Percentiles rank a stretch among this genome's conserved stretches.
Evolutionary conservation across 169 alveolate genomes (phyloP).

Genomic region (Babesia gibsoni): DNA sequence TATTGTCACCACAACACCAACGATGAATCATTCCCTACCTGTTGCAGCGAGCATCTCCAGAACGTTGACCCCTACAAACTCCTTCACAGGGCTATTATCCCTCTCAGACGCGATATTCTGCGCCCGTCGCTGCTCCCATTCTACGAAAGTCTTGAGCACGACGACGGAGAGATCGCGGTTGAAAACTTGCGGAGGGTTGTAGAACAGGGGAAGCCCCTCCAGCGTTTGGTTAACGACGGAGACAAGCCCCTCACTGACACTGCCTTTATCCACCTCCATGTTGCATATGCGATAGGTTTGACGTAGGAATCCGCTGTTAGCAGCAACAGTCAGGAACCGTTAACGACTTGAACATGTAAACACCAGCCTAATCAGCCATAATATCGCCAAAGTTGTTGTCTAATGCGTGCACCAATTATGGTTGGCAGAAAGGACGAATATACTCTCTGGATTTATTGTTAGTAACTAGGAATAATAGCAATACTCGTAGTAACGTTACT

Average conservation of each 20-base stretch:
- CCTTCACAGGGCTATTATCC: slow-evolving; percentile 13
- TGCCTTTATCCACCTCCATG: too few species aligned
- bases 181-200: slow-evolving; percentile 91
- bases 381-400: too few species aligned
- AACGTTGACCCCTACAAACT: slow-evolving; percentile 70
- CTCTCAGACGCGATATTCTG: neutral
- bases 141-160: slow-evolving; percentile 77
- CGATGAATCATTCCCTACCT: slow-evolving; percentile 43
- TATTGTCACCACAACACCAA: neutral
- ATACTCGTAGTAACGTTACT: too few species aligned
- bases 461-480: too few species aligned
- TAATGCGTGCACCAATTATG: too few species aligned
- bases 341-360: too few species aligned
- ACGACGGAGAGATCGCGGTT: slow-evolving; percentile 89
- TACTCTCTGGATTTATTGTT: too few species aligned
- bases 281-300: too few species aligned
- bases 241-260: slow-evolving; percentile 75
- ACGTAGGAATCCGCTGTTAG: too few species aligned
- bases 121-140: slow-evolving; percentile 58
- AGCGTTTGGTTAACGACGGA: slow-evolving; percentile 62
- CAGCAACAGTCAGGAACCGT: too few species aligned
- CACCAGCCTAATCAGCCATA: too few species aligned
- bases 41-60: slow-evolving; percentile 76
- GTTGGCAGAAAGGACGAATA: too few species aligned
- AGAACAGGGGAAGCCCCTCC: slow-evolving; percentile 71